Evolutionary conservation across 2,329 filamentous ascomycete genomes (phyloP).

Genomic region (Lojkania enalia): DNA sequence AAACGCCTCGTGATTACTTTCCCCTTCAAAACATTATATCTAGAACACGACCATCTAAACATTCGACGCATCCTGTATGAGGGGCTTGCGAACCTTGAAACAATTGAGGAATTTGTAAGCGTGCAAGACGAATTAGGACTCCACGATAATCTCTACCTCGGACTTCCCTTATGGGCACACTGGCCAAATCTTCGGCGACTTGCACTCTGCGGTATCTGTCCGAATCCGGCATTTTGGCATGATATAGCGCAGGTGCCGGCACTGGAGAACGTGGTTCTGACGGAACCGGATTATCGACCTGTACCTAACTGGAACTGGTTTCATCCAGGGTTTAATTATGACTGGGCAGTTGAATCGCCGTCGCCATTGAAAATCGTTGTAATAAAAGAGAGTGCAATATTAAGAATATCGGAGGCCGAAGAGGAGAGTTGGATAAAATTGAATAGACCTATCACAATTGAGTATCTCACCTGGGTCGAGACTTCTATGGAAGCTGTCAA

Average conservation of each 20-base stretch:
- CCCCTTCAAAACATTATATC: conserved; percentile 51
- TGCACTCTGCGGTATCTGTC: conserved; percentile 50
- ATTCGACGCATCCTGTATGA: conserved; percentile 47
- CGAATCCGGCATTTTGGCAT: conserved; percentile 34
- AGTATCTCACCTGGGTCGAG: no score
- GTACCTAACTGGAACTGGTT: no score
- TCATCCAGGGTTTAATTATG: no score
- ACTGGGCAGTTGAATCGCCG: no score
- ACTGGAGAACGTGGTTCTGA: conserved; percentile 51
- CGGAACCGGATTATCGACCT: no score
- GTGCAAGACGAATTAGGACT: conserved; percentile 53
- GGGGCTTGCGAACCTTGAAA: conserved; percentile 51
- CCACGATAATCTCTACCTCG: conserved; percentile 17
- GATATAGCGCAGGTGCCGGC: conserved; percentile 40
- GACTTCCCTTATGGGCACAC: conserved; percentile 47
- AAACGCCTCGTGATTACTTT: conserved; percentile 54
- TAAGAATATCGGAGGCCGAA: no score
- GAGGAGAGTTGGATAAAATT: no score
- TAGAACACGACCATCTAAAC: conserved; percentile 47
- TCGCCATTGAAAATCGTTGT: no score
- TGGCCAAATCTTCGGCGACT: conserved; percentile 51
- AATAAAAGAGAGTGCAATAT: no score
- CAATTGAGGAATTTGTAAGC: conserved; percentile 55
- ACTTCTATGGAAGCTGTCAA: no score
- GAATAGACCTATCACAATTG: no score